Conservation (phyloP, 1,139 yeast species). For the Williopsis jadinii region DNA sequence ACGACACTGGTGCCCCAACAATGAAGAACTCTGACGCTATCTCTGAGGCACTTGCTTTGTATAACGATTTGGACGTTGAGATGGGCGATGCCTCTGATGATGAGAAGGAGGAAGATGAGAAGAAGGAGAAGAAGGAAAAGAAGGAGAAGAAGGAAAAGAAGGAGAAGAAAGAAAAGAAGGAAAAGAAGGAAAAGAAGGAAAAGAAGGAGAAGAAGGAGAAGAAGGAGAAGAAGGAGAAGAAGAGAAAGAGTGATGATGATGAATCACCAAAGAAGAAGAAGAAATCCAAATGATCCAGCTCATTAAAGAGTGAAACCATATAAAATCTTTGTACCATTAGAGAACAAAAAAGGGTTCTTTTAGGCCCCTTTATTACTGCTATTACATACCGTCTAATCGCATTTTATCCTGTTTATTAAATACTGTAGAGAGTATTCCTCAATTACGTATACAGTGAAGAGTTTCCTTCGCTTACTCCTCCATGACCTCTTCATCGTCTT, state of each 20-base stretch:
- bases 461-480: slow-evolving; percentile 6
- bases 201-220: slow-evolving; percentile 49
- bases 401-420: not conserved
- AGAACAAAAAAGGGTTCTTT: not conserved
- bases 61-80: slow-evolving; percentile 43
- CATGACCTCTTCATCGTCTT: slow-evolving; percentile 26
- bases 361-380: no score
- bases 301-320: not conserved
- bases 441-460: no score
- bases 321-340: slow-evolving; percentile 2
- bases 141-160: slow-evolving; percentile 47
- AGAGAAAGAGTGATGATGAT: slow-evolving; percentile 46
- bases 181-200: slow-evolving; percentile 43
- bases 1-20: slow-evolving; percentile 95
- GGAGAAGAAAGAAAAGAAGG: slow-evolving; percentile 44
- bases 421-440: no score
- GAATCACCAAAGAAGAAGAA: slow-evolving; percentile 48
- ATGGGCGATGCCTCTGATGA: slow-evolving; percentile 30
- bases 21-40: slow-evolving; percentile 95
- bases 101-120: slow-evolving; percentile 33
- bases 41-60: slow-evolving; percentile 76
- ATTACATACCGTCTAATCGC: no score
- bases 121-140: slow-evolving; percentile 33
- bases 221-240: slow-evolving; percentile 45
- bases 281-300: slow-evolving; percentile 11